Evolutionary conservation across 2,329 filamentous ascomycete species (phyloP), one percentile per base, ranked within the genome.

Genomic region (Ascomycota sp.): DNA sequence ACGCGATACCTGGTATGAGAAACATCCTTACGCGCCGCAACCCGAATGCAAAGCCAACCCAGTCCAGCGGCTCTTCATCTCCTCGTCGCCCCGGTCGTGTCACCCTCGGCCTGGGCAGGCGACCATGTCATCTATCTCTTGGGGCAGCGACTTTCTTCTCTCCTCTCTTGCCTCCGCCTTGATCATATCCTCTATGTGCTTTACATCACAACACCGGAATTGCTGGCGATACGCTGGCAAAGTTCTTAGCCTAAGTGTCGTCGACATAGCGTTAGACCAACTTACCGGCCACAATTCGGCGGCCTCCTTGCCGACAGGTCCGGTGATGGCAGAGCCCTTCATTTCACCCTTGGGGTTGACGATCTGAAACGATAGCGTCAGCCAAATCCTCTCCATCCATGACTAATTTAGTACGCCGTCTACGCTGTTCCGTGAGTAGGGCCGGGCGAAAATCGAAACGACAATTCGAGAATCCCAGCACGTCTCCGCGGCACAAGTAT

Each of bases 311-410:
- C 86, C 89, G 56, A 98, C 86, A 50, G 89, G 89, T 49, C 89
- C 89, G 50, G 89, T 98, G 60, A 98, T 98, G 60, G 89, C 89
- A 43, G 83, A 94, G 57, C 89, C 89, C 79, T 98, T 98, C 89
- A 98, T 98, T 70, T 98, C 89, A 67, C 89, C 89, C 80, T 98
- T 98, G 63, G 86, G 83, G 73, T 98, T 98, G 71, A 98, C 89
- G 55, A 98, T 98, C 80, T 89, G 53, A n/a, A 24, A 26, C 27
- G 25, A 5, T 25, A 12, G 1, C 15, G 47, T 65, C 44, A 64
- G 58, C 44, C 5, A 22, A 7, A 24, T 5, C 8, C 23, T 24
- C 8, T 10, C 10, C 23, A 10, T 9, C n/a, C n/a, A n/a, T n/a
- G n/a, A n/a, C n/a, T n/a, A n/a, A n/a, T n/a, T n/a, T 10, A 23